Evolutionary conservation across 495 filamentous ascomycete genomes (phyloP).

Genomic region (Daldinia concentrica): DNA sequence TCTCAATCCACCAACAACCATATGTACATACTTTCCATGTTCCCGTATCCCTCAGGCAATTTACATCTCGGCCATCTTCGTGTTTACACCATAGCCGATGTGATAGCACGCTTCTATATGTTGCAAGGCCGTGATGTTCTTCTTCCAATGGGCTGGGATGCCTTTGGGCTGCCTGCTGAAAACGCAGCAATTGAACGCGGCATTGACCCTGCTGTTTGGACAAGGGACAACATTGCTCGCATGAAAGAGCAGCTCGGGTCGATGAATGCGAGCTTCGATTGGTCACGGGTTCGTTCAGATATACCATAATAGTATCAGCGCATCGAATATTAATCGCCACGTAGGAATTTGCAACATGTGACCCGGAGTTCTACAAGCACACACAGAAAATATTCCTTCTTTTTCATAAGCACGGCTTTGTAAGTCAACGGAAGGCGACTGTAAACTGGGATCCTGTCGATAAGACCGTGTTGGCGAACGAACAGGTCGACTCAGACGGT

Average conservation of each 20-base stretch:
- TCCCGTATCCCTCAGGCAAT: constrained; percentile 88
- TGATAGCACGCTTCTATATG: constrained; percentile 77
- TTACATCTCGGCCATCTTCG: constrained; percentile 91
- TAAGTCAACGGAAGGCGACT: constrained; percentile 79
- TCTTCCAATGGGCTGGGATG: constrained; percentile 94
- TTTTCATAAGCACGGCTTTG: constrained; percentile 74
- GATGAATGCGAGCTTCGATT: constrained; percentile 85
- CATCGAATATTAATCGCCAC: constrained; percentile 18
- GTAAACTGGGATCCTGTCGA: constrained; percentile 94
- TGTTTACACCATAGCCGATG: constrained; percentile 91
- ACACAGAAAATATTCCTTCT: constrained; percentile 86
- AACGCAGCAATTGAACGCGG: constrained; percentile 92
- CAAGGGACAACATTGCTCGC: constrained; percentile 74
- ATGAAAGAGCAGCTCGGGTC: constrained; percentile 84
- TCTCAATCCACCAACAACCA: constrained; percentile 52
- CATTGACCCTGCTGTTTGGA: constrained; percentile 81
- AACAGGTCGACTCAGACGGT: constrained; percentile 86
- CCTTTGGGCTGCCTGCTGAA: constrained; percentile 89
- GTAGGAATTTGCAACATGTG: constrained; percentile 84
- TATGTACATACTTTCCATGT: constrained; percentile 89
- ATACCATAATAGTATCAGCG: constrained; percentile 11
- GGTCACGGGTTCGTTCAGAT: constrained; percentile 71
- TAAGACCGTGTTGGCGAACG: constrained; percentile 88
- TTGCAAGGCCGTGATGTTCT: constrained; percentile 81
- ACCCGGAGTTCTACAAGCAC: constrained; percentile 86